Evolutionary conservation across 495 filamentous ascomycete species (phyloP).

Genomic region (Thermothielavioides terrestris): DNA sequence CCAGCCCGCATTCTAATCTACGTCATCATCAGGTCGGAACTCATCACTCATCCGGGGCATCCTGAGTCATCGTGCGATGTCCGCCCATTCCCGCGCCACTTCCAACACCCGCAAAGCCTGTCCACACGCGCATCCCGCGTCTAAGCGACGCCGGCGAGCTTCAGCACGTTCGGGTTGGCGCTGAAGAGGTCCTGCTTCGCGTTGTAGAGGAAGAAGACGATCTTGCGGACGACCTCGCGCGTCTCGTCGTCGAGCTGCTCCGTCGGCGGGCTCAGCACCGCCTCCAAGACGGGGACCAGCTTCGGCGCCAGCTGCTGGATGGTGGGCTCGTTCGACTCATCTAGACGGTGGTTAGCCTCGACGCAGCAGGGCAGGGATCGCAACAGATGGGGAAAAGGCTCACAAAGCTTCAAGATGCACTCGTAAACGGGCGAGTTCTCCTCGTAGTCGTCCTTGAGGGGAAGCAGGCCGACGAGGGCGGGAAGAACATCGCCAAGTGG

Average conservation of each 20-base stretch:
- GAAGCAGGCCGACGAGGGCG: slow-evolving; percentile 66
- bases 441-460: slow-evolving; percentile 88
- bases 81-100: slow-evolving; percentile 4
- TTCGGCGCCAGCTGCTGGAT: slow-evolving; percentile 66
- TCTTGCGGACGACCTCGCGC: slow-evolving; percentile 36
- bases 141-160: slow-evolving; percentile 25
- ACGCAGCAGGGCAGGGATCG: background rate
- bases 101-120: background rate
- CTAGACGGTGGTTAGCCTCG: slow-evolving; percentile 39
- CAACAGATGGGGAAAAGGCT: too few species aligned
- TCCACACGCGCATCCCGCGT: too few species aligned
- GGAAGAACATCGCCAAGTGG: slow-evolving; percentile 76
- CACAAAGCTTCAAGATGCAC: slow-evolving; percentile 80
- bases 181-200: slow-evolving; percentile 25
- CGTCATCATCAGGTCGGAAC: slow-evolving; percentile 19
- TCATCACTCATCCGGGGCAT: slow-evolving; percentile 20
- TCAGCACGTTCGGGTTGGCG: slow-evolving; percentile 23
- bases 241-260: slow-evolving; percentile 82
- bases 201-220: slow-evolving; percentile 20
- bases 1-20: background rate
- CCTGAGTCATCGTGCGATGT: slow-evolving; percentile 13
- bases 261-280: slow-evolving; percentile 67
- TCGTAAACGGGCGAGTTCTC: slow-evolving; percentile 90
- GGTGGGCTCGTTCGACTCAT: slow-evolving; percentile 62
- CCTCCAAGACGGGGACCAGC: slow-evolving; percentile 70